Evolutionary conservation across 768 basidiomycete species (phyloP).

Genomic region (Lactarius evosmus): DNA sequence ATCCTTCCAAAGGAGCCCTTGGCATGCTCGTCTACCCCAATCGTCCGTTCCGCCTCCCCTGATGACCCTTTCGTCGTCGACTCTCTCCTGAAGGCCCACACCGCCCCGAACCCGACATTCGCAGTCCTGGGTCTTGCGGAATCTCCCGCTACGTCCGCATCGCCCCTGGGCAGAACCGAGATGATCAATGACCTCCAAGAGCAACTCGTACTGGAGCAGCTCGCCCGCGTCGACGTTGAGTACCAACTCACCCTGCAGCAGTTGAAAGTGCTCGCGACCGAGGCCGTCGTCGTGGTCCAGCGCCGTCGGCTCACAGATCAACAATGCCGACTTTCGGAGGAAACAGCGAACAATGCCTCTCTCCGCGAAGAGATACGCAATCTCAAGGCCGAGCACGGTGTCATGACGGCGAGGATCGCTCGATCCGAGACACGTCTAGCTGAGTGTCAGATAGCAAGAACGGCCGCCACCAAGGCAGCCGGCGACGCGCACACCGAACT

Average conservation of each 20-base stretch:
- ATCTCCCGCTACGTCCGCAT: neutral
- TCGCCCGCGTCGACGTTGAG: neutral
- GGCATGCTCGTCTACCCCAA: neutral
- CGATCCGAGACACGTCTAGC: neutral
- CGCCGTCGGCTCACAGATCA: constrained; percentile 7
- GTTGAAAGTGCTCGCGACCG: constrained; percentile 9
- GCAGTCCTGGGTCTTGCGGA: neutral
- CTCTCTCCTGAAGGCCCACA: neutral
- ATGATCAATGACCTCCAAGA: constrained; percentile 3
- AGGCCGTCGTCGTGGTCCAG: constrained; percentile 14
- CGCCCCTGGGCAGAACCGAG: neutral
- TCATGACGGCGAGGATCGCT: neutral
- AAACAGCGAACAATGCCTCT: neutral
- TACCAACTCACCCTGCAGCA: neutral
- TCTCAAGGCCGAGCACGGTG: neutral
- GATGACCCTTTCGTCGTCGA: constrained; percentile 9
- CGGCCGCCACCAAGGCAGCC: neutral
- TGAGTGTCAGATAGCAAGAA: neutral
- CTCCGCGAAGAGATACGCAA: neutral
- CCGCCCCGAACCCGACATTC: neutral
- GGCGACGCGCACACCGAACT: neutral
- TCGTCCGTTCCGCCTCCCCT: neutral
- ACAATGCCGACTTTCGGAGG: neutral
- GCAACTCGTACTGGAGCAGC: constrained; percentile 1
- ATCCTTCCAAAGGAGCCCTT: neutral